Evolutionary conservation across 116 monocot species (phyloP), one percentile per base, ranked within the genome.

Genomic region (Trichopus zeylanicus): DNA sequence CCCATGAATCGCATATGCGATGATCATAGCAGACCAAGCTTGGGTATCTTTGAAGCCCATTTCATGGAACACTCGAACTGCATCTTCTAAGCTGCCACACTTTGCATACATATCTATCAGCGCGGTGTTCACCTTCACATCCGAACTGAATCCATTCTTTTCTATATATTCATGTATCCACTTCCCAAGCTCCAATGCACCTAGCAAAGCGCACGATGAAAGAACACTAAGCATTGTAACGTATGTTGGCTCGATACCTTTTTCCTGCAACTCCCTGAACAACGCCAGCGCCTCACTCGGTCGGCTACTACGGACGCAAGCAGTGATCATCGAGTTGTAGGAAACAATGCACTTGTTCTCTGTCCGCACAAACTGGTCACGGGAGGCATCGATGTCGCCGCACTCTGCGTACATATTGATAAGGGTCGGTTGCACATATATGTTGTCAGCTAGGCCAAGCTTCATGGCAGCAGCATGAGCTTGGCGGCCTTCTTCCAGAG

Each of bases 71-170:
- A 92, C 87, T 0, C 15, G 6, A 2, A 75, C 19, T 0, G 87
- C 87, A 38, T 92, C 87, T 21, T 70, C 83, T 47, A 92, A 57
- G 71, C 92, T 92, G 55, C 92, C 86, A 27, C 92, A 92, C 53
- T 92, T 92, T 0, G 78, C 87, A 23, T 92, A 92, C 92, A 92
- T 92, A 56, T 92, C 92, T 25, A 92, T 76, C 39, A 92, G 46
- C 4, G 87, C 84, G 1, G 93, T 88, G 53, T 67, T 77, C 38
- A 93, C 79, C 78, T 92, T 92, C 13, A 87, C 67, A 26, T 64
- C 30, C 0, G 70, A 67, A 47, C 22, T 46, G 51, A 93, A 73
- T 27, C 68, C 71, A 5, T 72, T 77, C 60, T 75, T 89, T 56
- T 53, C 68, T 15, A 75, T 56, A 20, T 75, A 86, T 21, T 86